Conservation (phyloP, 2,329 filamentous ascomycete species). For the Neoarthrinium moseri region DNA sequence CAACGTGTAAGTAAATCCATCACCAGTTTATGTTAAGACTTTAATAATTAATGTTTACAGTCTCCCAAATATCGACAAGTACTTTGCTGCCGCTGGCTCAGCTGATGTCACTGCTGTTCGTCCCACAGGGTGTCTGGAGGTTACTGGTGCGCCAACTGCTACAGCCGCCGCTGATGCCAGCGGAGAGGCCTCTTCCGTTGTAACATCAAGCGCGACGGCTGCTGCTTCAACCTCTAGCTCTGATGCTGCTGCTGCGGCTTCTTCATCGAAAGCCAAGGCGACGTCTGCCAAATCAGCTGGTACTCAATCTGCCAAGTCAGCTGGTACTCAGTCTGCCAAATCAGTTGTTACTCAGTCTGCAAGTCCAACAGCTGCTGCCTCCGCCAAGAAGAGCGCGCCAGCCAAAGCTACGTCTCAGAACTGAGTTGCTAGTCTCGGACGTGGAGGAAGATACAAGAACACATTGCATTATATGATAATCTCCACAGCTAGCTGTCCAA, state of each 20-base stretch:
- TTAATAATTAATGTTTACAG: background rate
- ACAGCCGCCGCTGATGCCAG: background rate
- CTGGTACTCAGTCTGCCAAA: too few species aligned
- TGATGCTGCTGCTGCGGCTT: background rate
- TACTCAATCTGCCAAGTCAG: too few species aligned
- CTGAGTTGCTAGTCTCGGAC: too few species aligned
- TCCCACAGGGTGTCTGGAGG: conserved; percentile 18
- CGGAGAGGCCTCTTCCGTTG: background rate
- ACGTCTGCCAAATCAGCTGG: background rate
- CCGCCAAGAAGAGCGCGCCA: too few species aligned
- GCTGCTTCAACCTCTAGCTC: background rate
- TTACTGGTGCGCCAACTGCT: conserved; percentile 4
- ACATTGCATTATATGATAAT: too few species aligned
- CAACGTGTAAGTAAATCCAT: conserved; percentile 12
- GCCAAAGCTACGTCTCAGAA: too few species aligned
- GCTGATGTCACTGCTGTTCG: conserved; percentile 12
- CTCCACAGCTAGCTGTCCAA: too few species aligned
- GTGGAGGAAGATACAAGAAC: too few species aligned
- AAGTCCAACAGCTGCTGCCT: too few species aligned
- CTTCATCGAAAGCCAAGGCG: conserved; percentile 1
- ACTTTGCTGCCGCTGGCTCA: conserved; percentile 18
- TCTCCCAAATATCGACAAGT: conserved; percentile 21
- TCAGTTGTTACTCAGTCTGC: too few species aligned
- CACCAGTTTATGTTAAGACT: background rate
- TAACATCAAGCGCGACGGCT: background rate